Conservation (phyloP, 2,329 filamentous ascomycete genomes). For the Fusarium subtropicale region DNA sequence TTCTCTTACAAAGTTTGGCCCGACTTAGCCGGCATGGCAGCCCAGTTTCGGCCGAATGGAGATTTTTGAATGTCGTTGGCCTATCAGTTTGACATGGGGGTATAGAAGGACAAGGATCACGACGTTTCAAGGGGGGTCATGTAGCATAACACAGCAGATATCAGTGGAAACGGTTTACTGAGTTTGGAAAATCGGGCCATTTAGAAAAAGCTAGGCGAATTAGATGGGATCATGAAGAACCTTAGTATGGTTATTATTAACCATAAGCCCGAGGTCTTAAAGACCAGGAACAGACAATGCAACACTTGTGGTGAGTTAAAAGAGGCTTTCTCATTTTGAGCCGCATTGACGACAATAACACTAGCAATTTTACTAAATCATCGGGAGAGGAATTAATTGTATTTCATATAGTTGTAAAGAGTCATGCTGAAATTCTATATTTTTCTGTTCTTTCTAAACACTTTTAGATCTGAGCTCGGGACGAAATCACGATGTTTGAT, state of each 20-base stretch:
- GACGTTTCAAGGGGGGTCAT: not conserved
- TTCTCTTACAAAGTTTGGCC: constrained; percentile 8
- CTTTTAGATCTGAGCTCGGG: not conserved
- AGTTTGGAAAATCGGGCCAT: constrained; percentile 6
- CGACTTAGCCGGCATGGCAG: not conserved
- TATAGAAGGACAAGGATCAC: not conserved
- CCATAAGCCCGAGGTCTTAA: not conserved
- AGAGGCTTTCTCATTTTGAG: not conserved
- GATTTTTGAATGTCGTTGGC: not conserved
- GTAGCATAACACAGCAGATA: constrained; percentile 2
- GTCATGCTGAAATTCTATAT: fast-evolving
- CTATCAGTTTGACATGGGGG: not conserved
- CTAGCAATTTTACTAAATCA: not conserved
- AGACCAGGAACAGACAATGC: not conserved
- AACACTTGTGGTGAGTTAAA: not conserved
- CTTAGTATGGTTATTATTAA: constrained; percentile 11
- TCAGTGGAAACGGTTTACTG: not conserved
- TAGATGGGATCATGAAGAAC: not conserved
- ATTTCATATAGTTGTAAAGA: not conserved
- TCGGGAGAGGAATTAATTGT: no score
- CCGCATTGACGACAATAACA: not conserved
- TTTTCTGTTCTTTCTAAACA: not conserved
- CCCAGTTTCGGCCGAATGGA: constrained; percentile 16
- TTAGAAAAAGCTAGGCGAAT: not conserved
- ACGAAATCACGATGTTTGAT: not conserved